Base-by-base conservation (phyloP, 768 basidiomycete genomes). In the Crucibulum laeve region DNA sequence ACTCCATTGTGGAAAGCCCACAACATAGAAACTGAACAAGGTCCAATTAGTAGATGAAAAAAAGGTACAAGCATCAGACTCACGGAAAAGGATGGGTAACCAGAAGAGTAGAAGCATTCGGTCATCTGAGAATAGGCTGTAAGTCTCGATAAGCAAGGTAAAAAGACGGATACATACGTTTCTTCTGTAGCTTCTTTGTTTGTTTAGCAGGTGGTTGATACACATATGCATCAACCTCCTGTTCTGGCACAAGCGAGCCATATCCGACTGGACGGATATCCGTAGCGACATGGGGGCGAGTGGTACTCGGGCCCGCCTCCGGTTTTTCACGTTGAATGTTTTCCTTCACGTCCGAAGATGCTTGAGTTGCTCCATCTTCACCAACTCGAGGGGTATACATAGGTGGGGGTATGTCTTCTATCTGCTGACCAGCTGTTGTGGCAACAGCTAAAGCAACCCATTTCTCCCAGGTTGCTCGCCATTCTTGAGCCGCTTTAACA, bases 31-130 rank as follows among this genome's bases (percentile, higher is more conserved):
- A 83, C 80, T 82, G 46, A 10, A 17, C 35, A 49, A 34, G 44
- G 3, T 30, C n/a, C n/a, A n/a, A 19, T n/a, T 3, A 19, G 38
- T 51, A 25, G 50, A 37, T 22, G 43, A 21, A 41, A 13, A 7
- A 26, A 41, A 19, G 25, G 42, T 25, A 15, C 43, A 25, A 25
- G 18, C 15, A 32, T 5, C 25, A 54, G 25, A 30, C 87, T 68
- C 53, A 91, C 88, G 63, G 46, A 91, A 61, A 6, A 92, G 69
- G 55, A 91, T 87, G 14, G 89, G 89, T 53, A 92, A 70, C 89
- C 89, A 92, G 69, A 92, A 92, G 32, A 85, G 57, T 25, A 88
- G 55, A 36, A 92, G 76, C 89, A 92, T 92, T 32, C 80, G 82
- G 58, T 92, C 89, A 63, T 84, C 87, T 90, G n/a, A n/a, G n/a